Evolutionary conservation across 768 basidiomycete genomes (phyloP), one percentile per base, ranked within the genome.

Genomic region (Leccinum barrowsii): DNA sequence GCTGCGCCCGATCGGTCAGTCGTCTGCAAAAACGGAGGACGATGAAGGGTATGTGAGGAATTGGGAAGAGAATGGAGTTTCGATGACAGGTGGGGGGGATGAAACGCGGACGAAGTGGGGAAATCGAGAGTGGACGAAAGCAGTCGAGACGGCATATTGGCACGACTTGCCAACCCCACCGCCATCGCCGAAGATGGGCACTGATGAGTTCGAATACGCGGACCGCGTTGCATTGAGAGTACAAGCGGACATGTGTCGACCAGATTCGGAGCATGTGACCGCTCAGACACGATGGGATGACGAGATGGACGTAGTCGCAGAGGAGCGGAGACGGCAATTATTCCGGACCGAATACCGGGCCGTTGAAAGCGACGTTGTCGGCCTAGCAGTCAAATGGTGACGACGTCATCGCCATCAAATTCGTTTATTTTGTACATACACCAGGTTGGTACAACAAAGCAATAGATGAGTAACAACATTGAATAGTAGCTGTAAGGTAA

Each of bases 121-220:
- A 2, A 86, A 87, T 64, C 88, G 83, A 66, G 89, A 85, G 62
- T 94, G 92, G 92, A 88, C 87, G 35, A 79, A 80, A 65, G 81
- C 77, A 62, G 92, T 95, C 34, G 95, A 97, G 72, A 81, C 78
- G 57, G 80, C 85, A 49, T 98, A 97, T 70, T 96, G 94, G 94
- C 71, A 75, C 57, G 74, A 70, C 54, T 62, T 77, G 49, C 76
- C 76, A 2, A 80, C 80, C 4, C 80, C 82, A 30, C 80, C 80
- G 17, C 71, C 75, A 24, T 77, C 80, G n/a, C 78, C 78, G 11
- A 60, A 56, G 21, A 56, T 58, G 46, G 48, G 48, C 50, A 59
- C 51, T 53, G 53, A 46, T 35, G 63, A 58, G 50, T 3, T 60
- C 44, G 51, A 26, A 13, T 21, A 47, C 40, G 76, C 78, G 11